Conservation (phyloP, 2,329 filamentous ascomycete species). For the Colletotrichum agaves region DNA sequence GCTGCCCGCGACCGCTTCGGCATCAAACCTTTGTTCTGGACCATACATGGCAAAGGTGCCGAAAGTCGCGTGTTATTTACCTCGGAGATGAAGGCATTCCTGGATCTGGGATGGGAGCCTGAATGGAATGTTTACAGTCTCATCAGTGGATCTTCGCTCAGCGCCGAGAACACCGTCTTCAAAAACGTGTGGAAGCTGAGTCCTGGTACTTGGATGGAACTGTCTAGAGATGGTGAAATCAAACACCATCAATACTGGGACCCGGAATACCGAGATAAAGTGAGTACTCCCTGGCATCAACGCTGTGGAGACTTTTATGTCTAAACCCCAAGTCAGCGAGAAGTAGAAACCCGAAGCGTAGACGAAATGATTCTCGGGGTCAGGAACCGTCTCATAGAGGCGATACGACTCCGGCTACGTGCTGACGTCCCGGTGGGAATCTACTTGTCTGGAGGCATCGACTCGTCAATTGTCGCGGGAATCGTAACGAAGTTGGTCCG, state of each 20-base stretch:
- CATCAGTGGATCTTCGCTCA: constrained; percentile 54
- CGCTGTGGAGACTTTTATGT: neutral
- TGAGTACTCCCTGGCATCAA: constrained; percentile 36
- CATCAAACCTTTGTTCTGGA: constrained; percentile 68
- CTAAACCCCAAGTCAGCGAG: constrained; percentile 38
- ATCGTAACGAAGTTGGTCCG: constrained; percentile 63
- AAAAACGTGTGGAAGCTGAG: constrained; percentile 56
- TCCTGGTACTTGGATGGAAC: constrained; percentile 57
- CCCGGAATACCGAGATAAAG: constrained; percentile 62
- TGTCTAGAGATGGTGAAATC: constrained; percentile 48
- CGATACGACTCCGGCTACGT: constrained; percentile 61
- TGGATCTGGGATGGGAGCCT: constrained; percentile 60
- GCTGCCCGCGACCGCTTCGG: constrained; percentile 65
- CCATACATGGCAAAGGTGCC: constrained; percentile 34
- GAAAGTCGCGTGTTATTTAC: constrained; percentile 56
- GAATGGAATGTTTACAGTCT: constrained; percentile 64
- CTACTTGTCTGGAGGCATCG: constrained; percentile 67
- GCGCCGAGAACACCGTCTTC: constrained; percentile 60
- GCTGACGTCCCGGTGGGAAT: constrained; percentile 69
- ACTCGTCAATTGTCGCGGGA: constrained; percentile 66
- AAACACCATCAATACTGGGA: constrained; percentile 63
- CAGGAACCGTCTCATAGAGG: constrained; percentile 59
- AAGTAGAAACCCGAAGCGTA: constrained; percentile 53
- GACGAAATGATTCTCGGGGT: constrained; percentile 63
- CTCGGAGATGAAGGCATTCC: constrained; percentile 64